phyloP scores from a whole-genome alignment of 176 grass and related monocot species.

The Paspalum vaginatum region DNA sequence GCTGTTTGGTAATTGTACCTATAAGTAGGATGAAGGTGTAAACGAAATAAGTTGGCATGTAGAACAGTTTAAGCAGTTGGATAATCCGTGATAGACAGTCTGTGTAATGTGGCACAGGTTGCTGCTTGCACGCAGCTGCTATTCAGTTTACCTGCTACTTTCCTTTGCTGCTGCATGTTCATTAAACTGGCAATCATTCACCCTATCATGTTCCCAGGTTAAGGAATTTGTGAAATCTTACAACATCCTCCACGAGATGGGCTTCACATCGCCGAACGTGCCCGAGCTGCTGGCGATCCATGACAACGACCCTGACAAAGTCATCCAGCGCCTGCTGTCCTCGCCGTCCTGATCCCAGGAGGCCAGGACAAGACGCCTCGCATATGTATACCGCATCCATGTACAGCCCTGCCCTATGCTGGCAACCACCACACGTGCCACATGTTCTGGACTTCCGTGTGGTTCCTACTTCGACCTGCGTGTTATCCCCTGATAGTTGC shows the following conservation, averaged over 20 bases:
- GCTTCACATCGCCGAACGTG: slow-evolving; percentile 81
- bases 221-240: slow-evolving; percentile 99
- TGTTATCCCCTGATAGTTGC: not conserved
- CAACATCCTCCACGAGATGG: slow-evolving; percentile 91
- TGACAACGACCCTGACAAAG: slow-evolving; percentile 94
- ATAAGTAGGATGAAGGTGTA: not conserved
- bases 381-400: slow-evolving; percentile 18
- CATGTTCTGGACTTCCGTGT: slow-evolving; percentile 14
- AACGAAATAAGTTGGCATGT: not conserved
- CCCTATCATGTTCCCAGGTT: slow-evolving; percentile 52
- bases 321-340: slow-evolving; percentile 72
- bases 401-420: slow-evolving; percentile 33
- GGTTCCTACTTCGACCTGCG: not conserved
- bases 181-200: not conserved
- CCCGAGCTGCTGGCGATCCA: slow-evolving; percentile 87
- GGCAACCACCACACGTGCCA: not conserved
- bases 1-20: not conserved
- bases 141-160: too few relatives aligned
- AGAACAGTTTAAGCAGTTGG: not conserved
- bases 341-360: slow-evolving; percentile 48
- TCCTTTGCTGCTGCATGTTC: not conserved
- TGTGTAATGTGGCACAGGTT: too few relatives aligned
- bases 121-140: too few relatives aligned
- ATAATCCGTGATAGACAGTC: not conserved
- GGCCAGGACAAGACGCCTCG: not conserved